Conservation (phyloP, 345 rosid genomes). For the Brassica nigra region DNA sequence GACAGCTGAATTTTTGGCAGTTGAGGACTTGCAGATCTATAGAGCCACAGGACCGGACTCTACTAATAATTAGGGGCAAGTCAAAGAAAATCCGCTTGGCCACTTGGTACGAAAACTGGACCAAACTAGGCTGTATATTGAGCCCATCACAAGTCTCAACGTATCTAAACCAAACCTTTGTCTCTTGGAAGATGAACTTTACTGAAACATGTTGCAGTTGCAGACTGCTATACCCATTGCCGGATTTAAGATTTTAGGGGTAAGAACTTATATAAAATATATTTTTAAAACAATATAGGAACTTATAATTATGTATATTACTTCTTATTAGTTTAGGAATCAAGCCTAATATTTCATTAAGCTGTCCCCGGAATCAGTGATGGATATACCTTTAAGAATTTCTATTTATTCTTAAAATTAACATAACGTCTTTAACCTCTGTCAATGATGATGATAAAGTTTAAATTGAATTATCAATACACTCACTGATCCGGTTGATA, state of each 20-base stretch:
- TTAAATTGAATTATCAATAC: not conserved
- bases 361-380: not conserved
- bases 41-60: not conserved
- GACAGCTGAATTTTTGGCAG: not conserved
- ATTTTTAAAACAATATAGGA: not conserved
- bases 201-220: not conserved
- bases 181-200: not conserved
- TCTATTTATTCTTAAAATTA: not conserved
- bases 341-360: not conserved
- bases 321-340: not conserved
- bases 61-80: not conserved
- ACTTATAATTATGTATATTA: not conserved
- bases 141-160: not conserved
- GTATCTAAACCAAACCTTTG: not conserved
- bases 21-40: not conserved
- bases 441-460: not conserved
- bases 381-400: not conserved
- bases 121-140: constrained; percentile 3
- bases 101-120: constrained; percentile 4
- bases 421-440: not conserved
- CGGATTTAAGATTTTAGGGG: not conserved
- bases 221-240: not conserved
- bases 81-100: constrained; percentile 1
- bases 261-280: not conserved
- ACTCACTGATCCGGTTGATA: not conserved